A percentile compares a stretch with the other conserved stretches of the same genome.
phyloP scores from a whole-genome alignment of 2,329 filamentous ascomycete species.

The Bertia moriformis region DNA sequence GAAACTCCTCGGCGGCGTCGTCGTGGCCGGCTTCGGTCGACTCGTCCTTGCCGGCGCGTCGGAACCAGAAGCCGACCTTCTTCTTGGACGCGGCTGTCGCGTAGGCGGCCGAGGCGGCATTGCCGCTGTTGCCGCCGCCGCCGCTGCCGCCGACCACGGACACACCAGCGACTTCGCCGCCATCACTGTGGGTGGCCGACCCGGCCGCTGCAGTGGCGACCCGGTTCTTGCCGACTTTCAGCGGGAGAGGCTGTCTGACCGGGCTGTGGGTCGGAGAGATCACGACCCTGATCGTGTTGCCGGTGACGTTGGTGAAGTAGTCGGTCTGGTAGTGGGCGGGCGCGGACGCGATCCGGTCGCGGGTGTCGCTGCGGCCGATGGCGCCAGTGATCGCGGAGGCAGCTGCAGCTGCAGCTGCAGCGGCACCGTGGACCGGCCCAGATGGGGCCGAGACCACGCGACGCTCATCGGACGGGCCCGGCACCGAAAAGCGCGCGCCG shows the following conservation, averaged over 20 bases:
- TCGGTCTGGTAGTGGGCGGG: not conserved
- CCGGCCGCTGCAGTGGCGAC: no score
- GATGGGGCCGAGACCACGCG: not conserved
- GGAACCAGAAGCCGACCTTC: constrained; percentile 37
- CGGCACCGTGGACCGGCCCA: no score
- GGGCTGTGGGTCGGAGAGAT: not conserved
- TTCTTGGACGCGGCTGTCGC: constrained; percentile 14
- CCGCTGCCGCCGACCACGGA: not conserved
- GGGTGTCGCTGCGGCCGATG: not conserved
- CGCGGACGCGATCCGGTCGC: no score
- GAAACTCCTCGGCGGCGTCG: constrained; percentile 5
- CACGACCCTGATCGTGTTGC: no score
- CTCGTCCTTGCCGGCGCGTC: constrained; percentile 25
- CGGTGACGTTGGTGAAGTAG: no score
- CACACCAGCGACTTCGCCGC: no score
- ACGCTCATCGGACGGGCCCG: not conserved
- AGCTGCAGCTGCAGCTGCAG: no score
- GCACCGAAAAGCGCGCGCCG: no score
- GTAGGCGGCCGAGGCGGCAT: no score
- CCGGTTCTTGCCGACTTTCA: not conserved
- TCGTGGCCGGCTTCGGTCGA: constrained; percentile 6
- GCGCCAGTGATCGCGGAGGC: no score
- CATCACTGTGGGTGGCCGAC: no score
- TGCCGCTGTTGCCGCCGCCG: not conserved
- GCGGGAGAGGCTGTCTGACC: not conserved